Conservation (phyloP, 345 rosid genomes). For the Crucihimalaya himalaica region DNA sequence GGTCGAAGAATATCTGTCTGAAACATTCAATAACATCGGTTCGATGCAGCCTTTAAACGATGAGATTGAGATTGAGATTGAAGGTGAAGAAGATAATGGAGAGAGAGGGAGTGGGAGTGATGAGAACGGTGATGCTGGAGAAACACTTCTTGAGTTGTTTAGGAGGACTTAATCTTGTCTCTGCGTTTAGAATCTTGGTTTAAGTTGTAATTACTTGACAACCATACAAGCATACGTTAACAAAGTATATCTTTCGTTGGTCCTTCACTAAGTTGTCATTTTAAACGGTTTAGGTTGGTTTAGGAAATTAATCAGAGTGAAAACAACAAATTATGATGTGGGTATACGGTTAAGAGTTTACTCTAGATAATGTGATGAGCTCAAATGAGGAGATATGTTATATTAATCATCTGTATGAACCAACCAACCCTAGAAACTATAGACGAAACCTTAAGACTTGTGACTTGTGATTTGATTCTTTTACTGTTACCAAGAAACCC, state of each 20-base stretch:
- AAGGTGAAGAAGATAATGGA: slow-evolving; percentile 49
- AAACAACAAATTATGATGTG: no score
- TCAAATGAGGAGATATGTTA: no score
- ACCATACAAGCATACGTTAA: not conserved
- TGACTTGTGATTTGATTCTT: no score
- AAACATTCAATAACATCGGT: slow-evolving; percentile 46
- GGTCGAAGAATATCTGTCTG: slow-evolving; percentile 63
- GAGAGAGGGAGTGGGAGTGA: slow-evolving; percentile 23
- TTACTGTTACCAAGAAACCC: no score
- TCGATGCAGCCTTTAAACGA: slow-evolving; percentile 40
- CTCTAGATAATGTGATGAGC: no score
- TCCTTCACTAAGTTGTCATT: no score
- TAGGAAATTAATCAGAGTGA: no score
- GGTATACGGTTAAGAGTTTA: no score
- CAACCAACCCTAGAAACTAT: no score
- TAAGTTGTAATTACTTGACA: slow-evolving; percentile 27
- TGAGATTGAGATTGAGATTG: slow-evolving; percentile 41
- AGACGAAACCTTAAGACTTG: no score
- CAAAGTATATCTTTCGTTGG: not conserved
- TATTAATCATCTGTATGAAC: no score
- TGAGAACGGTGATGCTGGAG: slow-evolving; percentile 42
- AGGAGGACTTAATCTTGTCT: slow-evolving; percentile 42
- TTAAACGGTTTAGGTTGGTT: no score
- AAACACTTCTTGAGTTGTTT: slow-evolving; percentile 65
- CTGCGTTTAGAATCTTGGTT: slow-evolving; percentile 9